phyloP scores from a whole-genome alignment of 2,329 filamentous ascomycete species.

The Ophiocordyceps australis region DNA sequence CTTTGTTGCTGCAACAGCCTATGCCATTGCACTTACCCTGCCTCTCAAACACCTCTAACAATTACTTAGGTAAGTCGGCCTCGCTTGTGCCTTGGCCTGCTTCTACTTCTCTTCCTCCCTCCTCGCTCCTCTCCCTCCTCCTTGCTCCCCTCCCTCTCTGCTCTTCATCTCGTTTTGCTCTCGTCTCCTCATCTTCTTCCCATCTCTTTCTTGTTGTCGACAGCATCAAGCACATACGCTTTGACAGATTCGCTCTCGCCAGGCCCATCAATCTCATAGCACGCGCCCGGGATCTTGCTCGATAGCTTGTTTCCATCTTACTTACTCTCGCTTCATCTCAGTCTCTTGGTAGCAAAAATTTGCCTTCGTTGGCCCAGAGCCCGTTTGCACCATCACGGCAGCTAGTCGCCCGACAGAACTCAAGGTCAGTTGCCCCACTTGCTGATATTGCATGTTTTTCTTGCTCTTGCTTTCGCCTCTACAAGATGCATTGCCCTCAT shows the following conservation, averaged over 20 bases:
- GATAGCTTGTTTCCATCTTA: slow-evolving; percentile 42
- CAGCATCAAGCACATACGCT: slow-evolving; percentile 25
- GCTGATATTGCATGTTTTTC: no score
- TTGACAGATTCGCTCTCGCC: slow-evolving; percentile 20
- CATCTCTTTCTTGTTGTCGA: slow-evolving; percentile 9
- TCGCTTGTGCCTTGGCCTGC: slow-evolving; percentile 5
- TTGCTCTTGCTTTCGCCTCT: neutral
- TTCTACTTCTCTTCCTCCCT: neutral
- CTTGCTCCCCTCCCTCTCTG: slow-evolving; percentile 1
- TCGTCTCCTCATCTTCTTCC: slow-evolving; percentile 5
- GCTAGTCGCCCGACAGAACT: slow-evolving; percentile 10
- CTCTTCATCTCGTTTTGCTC: slow-evolving; percentile 4
- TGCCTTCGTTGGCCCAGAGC: slow-evolving; percentile 14
- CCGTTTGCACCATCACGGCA: slow-evolving; percentile 11
- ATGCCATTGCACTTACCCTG: slow-evolving; percentile 8
- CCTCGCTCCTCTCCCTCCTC: slow-evolving; percentile 2
- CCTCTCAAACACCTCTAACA: slow-evolving; percentile 1
- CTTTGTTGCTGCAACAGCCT: slow-evolving; percentile 4
- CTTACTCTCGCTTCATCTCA: slow-evolving; percentile 37
- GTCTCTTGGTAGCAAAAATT: slow-evolving; percentile 32
- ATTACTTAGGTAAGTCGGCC: slow-evolving; percentile 6
- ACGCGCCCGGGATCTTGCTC: slow-evolving; percentile 35
- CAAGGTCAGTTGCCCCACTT: slow-evolving; percentile 10
- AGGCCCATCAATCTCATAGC: slow-evolving; percentile 12
- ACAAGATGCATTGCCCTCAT: neutral